Evolutionary conservation across 73 alveolate species (phyloP).

Genomic region (Paramecium biaurelia): DNA sequence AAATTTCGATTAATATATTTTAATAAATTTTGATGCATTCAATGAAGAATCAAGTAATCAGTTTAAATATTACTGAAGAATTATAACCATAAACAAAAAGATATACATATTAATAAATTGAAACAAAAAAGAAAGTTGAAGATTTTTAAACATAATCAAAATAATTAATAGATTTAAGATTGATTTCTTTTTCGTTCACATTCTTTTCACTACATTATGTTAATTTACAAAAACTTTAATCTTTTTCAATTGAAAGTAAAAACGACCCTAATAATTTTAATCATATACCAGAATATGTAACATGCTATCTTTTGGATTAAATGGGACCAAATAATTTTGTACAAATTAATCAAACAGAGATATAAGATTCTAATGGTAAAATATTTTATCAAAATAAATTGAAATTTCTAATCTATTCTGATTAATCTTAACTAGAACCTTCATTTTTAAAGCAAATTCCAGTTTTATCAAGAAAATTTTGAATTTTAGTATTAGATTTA

Average conservation of each 20-base stretch:
- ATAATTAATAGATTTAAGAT: neutral
- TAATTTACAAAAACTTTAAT: neutral
- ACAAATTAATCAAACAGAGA: neutral
- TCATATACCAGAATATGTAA: neutral
- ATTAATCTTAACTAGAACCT: neutral
- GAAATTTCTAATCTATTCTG: neutral
- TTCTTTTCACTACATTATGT: neutral
- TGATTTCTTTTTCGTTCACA: neutral
- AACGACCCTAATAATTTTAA: neutral
- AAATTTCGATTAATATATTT: neutral
- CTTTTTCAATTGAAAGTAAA: neutral
- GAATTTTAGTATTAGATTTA: neutral
- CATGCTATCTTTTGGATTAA: neutral
- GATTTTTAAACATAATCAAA: neutral
- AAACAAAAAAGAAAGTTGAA: neutral
- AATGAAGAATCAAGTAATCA: neutral
- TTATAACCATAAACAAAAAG: neutral
- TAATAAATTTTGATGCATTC: neutral
- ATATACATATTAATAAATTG: neutral
- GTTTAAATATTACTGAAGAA: neutral
- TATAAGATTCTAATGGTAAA: neutral
- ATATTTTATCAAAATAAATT: neutral
- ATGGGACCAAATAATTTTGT: neutral
- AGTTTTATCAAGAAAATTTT: neutral
- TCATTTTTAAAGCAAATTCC: neutral